Evolutionary conservation across 805 yeast species (phyloP), one percentile per base, ranked within the genome.

Genomic region (Kodamaea lidongshanica): DNA sequence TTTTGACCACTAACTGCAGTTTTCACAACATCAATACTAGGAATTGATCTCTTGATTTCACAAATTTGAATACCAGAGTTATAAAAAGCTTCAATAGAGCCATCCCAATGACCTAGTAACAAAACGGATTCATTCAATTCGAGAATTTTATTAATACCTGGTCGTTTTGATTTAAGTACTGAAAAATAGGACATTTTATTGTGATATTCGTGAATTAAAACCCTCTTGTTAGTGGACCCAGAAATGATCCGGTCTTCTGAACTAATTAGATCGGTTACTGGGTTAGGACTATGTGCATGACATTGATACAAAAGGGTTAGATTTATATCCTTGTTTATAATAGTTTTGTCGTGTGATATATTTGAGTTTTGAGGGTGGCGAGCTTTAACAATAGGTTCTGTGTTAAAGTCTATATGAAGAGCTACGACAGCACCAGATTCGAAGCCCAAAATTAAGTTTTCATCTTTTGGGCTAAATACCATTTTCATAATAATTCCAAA

Each of bases 401-500:
- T 17, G 19, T 15, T 15, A 22, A 27, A 39, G 16, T 46, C 52
- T 4, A 61, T 34, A 5, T 38, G 22, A 16, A 54, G 43, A 1
- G 59, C 64, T 13, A 52, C 21, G 6, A 64, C 30, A 41, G 72
- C 77, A 0, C 95, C 94, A 11, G 82, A 77, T 48, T 84, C 95
- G 46, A 70, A 84, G 1, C 94, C 95, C 5, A 79, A 59, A 11
- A 53, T 52, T 11, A 74, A 45, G 1, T 52, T 33, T 7, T 49
- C 38, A 6, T 33, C 18, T 2, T 46, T 41, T 7, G 42, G 44
- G 1, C 67, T 42, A 52, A 73, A 67, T 1, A 46, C 37, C 3
- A 79, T 42, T 26, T 64, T 68, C 86, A 85, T 81, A 9, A 80
- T 69, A 23, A 82, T 79, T 2, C 94, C 94, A 19, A 72, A 64